Base-by-base conservation (phyloP, 805 yeast species). In the Ogataea kodamae region DNA sequence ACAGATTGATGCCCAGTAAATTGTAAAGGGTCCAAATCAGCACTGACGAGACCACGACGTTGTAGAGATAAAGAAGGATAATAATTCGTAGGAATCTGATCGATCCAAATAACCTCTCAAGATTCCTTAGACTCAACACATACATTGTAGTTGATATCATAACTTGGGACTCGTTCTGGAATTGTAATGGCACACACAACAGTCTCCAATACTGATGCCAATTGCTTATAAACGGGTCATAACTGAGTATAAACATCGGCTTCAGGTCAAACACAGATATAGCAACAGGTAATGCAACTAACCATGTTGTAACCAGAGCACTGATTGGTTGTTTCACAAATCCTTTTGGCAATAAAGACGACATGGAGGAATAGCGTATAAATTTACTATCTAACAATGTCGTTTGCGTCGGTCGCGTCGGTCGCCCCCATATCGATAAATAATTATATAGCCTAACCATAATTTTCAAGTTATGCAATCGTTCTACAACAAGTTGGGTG, bases 151-250 rank as follows among this genome's bases (percentile, higher is more conserved):
- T 49, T 3, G 67, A 49, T 3, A 76, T 43, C 13, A 73, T 37
- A 38, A 68, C 74, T 53, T 79, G 83, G 5, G 80, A 68, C 50
- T 77, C 83, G 49, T 74, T 77, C 26, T 73, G 62, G 31, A 74
- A 72, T n/a, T 72, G 61, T 9, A 72, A 17, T 49, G 76, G 85
- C 44, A 65, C 69, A 5, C 68, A 50, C 6, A 66, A 27, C 6
- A 74, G 50, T 33, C 85, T 57, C 73, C 81, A 78, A 49, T 67
- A 78, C 43, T 79, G 87, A 9, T 52, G 33, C 61, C 78, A 78
- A 38, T 69, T 64, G 3, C 65, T 46, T 7, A 79, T 62, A 46
- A 68, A 76, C 2, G 87, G 87, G 39, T 66, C 71, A 30, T 70
- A 63, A 8, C 68, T 50, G 13, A 74, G 57, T 5, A 52, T 44